These are phyloP conservation scores for Elsinoe fawcettii DNA, from an alignment of 2,329 filamentous ascomycete genomes.

Conservation along the genomic window DNA sequence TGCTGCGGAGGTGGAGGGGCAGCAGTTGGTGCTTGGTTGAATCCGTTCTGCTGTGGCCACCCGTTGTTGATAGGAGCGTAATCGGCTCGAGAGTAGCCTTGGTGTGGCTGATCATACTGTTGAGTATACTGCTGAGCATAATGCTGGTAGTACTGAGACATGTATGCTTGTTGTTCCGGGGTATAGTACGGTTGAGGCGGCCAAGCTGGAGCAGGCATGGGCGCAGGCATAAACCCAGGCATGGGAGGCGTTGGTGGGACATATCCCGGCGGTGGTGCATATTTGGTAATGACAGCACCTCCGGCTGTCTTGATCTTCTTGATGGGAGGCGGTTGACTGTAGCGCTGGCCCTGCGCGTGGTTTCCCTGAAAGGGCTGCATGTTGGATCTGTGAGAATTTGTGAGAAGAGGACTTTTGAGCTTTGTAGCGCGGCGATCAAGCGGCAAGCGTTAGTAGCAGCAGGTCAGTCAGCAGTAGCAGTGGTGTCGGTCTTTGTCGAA, in stretches of 20 bases:
- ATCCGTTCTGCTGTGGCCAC: slow-evolving; percentile 1
- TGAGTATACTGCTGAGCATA: slow-evolving; percentile 18
- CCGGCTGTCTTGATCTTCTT: slow-evolving; percentile 36
- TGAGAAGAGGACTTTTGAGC: slow-evolving; percentile 22
- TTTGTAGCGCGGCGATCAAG: slow-evolving; percentile 18
- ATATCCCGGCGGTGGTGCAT: slow-evolving; percentile 44
- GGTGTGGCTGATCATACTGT: slow-evolving; percentile 17
- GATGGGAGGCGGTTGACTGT: slow-evolving; percentile 25
- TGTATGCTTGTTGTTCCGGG: slow-evolving; percentile 3
- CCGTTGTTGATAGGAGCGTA: not conserved
- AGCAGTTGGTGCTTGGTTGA: slow-evolving; percentile 4
- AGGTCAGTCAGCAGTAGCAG: not conserved
- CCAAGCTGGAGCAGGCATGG: slow-evolving; percentile 4
- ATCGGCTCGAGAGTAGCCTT: not conserved
- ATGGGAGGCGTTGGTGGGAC: too few species aligned
- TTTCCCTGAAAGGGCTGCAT: slow-evolving; percentile 12
- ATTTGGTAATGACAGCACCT: slow-evolving; percentile 43
- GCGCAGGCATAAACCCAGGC: too few species aligned
- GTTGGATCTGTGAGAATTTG: slow-evolving; percentile 18
- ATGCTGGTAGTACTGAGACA: slow-evolving; percentile 17
- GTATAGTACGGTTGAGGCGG: slow-evolving; percentile 13
- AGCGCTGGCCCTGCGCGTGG: slow-evolving; percentile 8
- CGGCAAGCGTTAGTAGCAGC: not conserved
- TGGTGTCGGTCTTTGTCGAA: not conserved
- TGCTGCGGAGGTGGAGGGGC: slow-evolving; percentile 3